Conservation (phyloP, 768 basidiomycete species). For the Peribolospora kevripleyi region DNA sequence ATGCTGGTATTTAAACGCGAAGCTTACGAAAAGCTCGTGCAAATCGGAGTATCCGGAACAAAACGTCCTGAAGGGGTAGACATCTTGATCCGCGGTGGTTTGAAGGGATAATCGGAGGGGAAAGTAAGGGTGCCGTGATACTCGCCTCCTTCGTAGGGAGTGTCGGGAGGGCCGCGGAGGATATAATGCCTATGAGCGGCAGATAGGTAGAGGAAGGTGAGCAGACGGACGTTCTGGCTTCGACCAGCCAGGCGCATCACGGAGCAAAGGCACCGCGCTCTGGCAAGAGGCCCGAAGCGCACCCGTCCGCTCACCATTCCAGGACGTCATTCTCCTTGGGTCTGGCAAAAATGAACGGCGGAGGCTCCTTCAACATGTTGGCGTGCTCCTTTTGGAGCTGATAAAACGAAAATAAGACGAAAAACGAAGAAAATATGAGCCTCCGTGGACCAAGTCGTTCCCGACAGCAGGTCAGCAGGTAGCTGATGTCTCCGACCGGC, state of each 20-base stretch:
- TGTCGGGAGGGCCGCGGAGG: constrained; percentile 73
- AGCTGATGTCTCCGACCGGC: no score
- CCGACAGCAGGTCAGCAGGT: no score
- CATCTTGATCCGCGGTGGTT: constrained; percentile 32
- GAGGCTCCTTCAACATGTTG: constrained; percentile 73
- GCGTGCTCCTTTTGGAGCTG: constrained; percentile 60
- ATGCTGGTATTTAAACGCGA: constrained; percentile 53
- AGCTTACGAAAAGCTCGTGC: constrained; percentile 34
- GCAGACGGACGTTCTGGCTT: not conserved
- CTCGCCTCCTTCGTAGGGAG: constrained; percentile 73
- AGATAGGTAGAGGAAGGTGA: not conserved
- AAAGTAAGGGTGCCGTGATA: constrained; percentile 83
- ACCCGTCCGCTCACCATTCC: no score
- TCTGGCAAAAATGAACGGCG: constrained; percentile 82
- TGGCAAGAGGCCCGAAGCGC: no score
- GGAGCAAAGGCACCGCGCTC: no score
- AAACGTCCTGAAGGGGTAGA: constrained; percentile 74
- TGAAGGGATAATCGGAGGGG: constrained; percentile 27
- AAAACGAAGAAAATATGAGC: no score
- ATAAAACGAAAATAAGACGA: no score
- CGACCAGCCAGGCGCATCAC: not conserved
- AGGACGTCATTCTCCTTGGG: constrained; percentile 53
- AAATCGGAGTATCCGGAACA: constrained; percentile 40
- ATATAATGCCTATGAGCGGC: constrained; percentile 12
- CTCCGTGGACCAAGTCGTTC: no score